These are phyloP conservation scores for Entophlyctis helioformis DNA, from an alignment of 192 early-diverging fungal species.

Conservation along the genomic window DNA sequence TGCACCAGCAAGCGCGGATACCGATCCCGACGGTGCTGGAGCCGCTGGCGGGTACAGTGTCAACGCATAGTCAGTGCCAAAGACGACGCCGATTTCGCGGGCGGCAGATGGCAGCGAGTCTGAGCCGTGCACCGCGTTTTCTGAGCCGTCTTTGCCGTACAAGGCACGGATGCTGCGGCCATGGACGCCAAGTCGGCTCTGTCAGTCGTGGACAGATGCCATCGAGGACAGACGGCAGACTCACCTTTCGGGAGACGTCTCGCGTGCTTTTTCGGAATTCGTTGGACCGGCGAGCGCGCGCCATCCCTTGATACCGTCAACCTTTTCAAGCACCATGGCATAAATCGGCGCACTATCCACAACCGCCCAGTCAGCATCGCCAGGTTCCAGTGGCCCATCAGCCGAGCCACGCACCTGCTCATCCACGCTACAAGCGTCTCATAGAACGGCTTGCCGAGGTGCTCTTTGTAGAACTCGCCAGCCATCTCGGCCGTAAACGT, in stretches of 20 bases:
- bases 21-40: too few species aligned
- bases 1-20: too few species aligned
- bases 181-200: slow-evolving; percentile 16
- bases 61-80: slow-evolving; percentile 11
- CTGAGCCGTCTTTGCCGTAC: slow-evolving; percentile 24
- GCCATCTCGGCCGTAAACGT: slow-evolving; percentile 24
- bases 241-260: slow-evolving; percentile 27
- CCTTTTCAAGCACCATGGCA: slow-evolving; percentile 31
- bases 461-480: slow-evolving; percentile 37
- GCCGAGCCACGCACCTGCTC: slow-evolving; percentile 19
- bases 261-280: slow-evolving; percentile 32
- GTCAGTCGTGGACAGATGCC: slow-evolving; percentile 13
- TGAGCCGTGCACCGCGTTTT: slow-evolving; percentile 38
- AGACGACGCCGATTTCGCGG: slow-evolving; percentile 24
- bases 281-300: slow-evolving; percentile 38
- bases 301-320: slow-evolving; percentile 35
- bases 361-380: too few species aligned
- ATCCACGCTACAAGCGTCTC: slow-evolving; percentile 41
- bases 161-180: slow-evolving; percentile 21
- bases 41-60: not conserved
- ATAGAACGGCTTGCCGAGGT: slow-evolving; percentile 30
- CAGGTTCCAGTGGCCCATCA: too few species aligned
- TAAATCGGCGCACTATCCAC: slow-evolving; percentile 11
- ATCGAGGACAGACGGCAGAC: slow-evolving; percentile 3
- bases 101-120: slow-evolving; percentile 19